phyloP scores from a whole-genome alignment of 495 filamentous ascomycete species.

The Rhypophila decipiens region DNA sequence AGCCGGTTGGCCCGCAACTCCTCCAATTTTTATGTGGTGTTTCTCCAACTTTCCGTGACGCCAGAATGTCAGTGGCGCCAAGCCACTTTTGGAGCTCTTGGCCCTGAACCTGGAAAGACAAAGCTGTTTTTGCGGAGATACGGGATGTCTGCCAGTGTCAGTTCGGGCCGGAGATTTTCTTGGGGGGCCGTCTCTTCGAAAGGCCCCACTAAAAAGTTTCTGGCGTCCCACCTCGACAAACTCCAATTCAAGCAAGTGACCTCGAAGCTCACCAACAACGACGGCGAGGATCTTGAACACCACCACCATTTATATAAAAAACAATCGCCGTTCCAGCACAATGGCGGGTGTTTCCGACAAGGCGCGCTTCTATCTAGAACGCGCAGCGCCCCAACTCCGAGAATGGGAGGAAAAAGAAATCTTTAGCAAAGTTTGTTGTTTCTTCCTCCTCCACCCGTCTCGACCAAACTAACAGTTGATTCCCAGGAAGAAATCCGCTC shows the following conservation, averaged over 20 bases:
- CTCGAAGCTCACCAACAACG: background rate
- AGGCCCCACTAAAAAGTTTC: conserved; percentile 30
- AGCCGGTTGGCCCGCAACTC: too few species aligned
- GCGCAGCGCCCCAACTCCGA: conserved; percentile 81
- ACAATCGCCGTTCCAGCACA: conserved; percentile 6
- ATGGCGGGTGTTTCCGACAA: conserved; percentile 89
- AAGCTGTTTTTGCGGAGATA: too few species aligned
- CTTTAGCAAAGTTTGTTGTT: conserved; percentile 61
- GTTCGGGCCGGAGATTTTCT: too few species aligned
- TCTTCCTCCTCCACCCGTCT: background rate
- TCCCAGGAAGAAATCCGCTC: conserved; percentile 74
- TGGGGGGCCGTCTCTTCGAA: background rate
- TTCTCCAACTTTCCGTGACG: too few species aligned
- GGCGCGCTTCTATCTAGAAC: conserved; percentile 88
- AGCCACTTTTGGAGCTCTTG: background rate
- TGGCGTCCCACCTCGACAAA: conserved; percentile 9
- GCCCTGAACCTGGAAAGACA: background rate
- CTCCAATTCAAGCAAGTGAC: background rate
- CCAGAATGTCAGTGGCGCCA: background rate
- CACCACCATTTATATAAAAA: background rate
- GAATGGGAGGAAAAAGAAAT: conserved; percentile 84
- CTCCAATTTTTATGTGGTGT: too few species aligned
- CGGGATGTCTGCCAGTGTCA: too few species aligned
- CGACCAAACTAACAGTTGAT: background rate
- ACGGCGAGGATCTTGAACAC: background rate